A percentile compares a stretch with the other conserved stretches of the same genome.
These are phyloP conservation scores for Pseudogymnoascus sp. DNA, from an alignment of 2,329 filamentous ascomycete genomes.

Conservation along the genomic window DNA sequence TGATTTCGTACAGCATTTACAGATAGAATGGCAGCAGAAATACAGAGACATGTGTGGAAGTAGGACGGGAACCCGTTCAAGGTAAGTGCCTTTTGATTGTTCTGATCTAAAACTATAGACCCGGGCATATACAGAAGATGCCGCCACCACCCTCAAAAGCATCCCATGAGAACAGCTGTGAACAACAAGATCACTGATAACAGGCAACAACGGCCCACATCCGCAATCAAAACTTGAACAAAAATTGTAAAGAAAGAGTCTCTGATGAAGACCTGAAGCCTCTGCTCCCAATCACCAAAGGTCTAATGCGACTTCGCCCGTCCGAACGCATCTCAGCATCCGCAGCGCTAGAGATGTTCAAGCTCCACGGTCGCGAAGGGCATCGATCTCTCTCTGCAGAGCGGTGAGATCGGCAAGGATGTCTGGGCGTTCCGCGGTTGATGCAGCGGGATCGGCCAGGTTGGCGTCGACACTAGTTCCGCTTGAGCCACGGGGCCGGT, in stretches of 20 bases:
- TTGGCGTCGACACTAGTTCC: constrained; percentile 23
- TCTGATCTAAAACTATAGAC: constrained; percentile 3
- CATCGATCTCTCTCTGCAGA: constrained; percentile 70
- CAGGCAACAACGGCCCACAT: not conserved
- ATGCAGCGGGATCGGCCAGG: constrained; percentile 18
- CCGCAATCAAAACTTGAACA: constrained; percentile 12
- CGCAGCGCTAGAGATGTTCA: not conserved
- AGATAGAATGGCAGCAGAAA: constrained; percentile 16
- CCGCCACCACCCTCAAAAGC: not conserved
- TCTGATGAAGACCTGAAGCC: not conserved
- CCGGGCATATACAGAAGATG: not conserved
- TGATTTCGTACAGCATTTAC: constrained; percentile 15
- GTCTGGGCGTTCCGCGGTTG: constrained; percentile 34
- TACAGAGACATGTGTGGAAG: constrained; percentile 9
- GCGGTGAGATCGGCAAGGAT: constrained; percentile 67
- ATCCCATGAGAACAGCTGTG: not conserved
- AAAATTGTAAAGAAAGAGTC: not conserved
- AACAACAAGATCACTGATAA: not conserved
- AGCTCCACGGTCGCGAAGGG: constrained; percentile 38
- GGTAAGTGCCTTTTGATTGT: not conserved
- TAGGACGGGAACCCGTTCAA: not conserved
- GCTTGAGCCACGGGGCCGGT: constrained; percentile 37
- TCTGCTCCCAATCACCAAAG: not conserved
- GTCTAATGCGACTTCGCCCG: not conserved
- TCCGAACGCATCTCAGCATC: constrained; percentile 6